Conservation (phyloP, 2,329 filamentous ascomycete species). For the Hypoxylon rubiginosum region DNA sequence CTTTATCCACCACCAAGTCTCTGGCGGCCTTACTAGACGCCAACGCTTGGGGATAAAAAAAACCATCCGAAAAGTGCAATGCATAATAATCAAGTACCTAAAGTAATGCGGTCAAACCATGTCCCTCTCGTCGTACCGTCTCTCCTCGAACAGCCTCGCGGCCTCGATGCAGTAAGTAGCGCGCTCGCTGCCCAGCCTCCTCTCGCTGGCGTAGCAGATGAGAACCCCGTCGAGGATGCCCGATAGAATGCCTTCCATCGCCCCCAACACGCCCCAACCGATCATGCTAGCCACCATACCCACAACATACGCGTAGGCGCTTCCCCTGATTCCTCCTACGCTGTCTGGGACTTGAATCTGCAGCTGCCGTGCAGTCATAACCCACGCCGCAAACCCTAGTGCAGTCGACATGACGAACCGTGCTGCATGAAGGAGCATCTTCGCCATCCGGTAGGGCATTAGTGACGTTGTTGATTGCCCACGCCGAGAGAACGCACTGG, state of each 20-base stretch:
- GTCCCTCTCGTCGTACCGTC: slow-evolving; percentile 52
- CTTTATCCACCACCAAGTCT: slow-evolving; percentile 26
- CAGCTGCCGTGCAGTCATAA: slow-evolving; percentile 87
- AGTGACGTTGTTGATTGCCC: slow-evolving; percentile 65
- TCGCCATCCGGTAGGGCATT: slow-evolving; percentile 90
- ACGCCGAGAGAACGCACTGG: slow-evolving; percentile 62
- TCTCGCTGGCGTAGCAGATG: slow-evolving; percentile 94
- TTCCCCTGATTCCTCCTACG: slow-evolving; percentile 75
- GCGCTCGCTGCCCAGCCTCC: slow-evolving; percentile 74
- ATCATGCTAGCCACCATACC: slow-evolving; percentile 94
- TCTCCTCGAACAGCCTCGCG: slow-evolving; percentile 85
- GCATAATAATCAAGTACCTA: slow-evolving; percentile 16
- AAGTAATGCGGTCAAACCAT: slow-evolving; percentile 44
- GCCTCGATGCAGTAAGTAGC: slow-evolving; percentile 93
- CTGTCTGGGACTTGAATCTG: slow-evolving; percentile 67
- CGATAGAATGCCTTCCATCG: slow-evolving; percentile 89
- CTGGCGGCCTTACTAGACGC: slow-evolving; percentile 33
- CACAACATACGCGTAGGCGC: slow-evolving; percentile 93
- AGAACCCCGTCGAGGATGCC: slow-evolving; percentile 90
- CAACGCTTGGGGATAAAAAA: slow-evolving; percentile 20
- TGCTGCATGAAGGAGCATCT: slow-evolving; percentile 90
- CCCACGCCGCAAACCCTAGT: slow-evolving; percentile 96
- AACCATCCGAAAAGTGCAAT: slow-evolving; percentile 30
- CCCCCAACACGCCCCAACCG: slow-evolving; percentile 91
- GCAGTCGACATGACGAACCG: slow-evolving; percentile 91